phyloP scores from a whole-genome alignment of 805 yeast genomes.

The Candida endomychidarum region DNA sequence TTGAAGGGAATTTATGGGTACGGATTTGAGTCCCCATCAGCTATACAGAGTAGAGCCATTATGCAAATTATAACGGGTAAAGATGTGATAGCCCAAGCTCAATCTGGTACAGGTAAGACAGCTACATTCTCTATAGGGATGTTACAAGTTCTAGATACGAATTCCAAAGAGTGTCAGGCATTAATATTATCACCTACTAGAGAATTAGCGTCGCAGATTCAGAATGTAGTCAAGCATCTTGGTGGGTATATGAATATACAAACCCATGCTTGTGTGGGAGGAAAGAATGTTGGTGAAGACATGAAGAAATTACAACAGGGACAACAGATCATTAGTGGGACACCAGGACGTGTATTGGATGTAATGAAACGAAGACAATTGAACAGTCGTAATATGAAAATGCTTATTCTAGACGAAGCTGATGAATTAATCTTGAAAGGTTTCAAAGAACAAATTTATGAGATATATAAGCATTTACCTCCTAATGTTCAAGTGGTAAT shows the following conservation, averaged over 20 bases:
- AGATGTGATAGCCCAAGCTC: constrained; percentile 98
- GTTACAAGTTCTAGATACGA: constrained; percentile 79
- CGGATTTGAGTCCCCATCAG: constrained; percentile 96
- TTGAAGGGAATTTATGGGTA: constrained; percentile 69
- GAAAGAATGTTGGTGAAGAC: constrained; percentile 81
- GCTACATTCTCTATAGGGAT: constrained; percentile 96
- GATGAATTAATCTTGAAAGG: constrained; percentile 93
- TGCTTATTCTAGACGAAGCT: constrained; percentile 94
- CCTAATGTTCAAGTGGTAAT: constrained; percentile 87
- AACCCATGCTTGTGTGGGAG: constrained; percentile 93
- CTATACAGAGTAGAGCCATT: constrained; percentile 97
- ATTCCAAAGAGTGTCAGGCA: constrained; percentile 78
- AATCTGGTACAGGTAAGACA: constrained; percentile 98
- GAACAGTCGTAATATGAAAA: constrained; percentile 72
- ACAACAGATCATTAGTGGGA: constrained; percentile 91
- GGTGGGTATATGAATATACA: constrained; percentile 87
- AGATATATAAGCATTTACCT: constrained; percentile 83
- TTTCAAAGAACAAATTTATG: constrained; percentile 93
- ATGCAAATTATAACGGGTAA: constrained; percentile 91
- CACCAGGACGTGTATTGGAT: constrained; percentile 95
- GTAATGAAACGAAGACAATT: constrained; percentile 83
- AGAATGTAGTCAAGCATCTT: constrained; percentile 78
- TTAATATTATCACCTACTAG: constrained; percentile 92
- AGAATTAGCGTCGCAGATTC: constrained; percentile 92
- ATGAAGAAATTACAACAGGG: constrained; percentile 72